Evolutionary conservation across 2,329 filamentous ascomycete genomes (phyloP).

Genomic region (Zalaria sp.): DNA sequence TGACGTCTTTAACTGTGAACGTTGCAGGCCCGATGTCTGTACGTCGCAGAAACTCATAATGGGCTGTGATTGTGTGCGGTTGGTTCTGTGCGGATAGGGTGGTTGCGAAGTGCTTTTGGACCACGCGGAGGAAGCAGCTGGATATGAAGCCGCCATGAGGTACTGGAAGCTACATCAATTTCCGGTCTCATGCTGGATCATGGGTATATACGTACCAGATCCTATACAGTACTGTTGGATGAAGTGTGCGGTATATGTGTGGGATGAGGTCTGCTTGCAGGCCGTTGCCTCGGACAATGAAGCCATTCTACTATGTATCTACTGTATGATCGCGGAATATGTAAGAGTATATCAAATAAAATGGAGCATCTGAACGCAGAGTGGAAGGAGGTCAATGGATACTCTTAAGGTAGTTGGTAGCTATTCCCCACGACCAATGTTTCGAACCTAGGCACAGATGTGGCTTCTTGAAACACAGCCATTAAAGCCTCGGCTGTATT

Average conservation of each 20-base stretch:
- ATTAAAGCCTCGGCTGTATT: too few species aligned
- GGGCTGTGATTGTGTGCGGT: slow-evolving; percentile 49
- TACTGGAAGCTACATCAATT: slow-evolving; percentile 28
- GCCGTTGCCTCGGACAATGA: slow-evolving; percentile 34
- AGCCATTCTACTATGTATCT: slow-evolving; percentile 13
- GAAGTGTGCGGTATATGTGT: slow-evolving; percentile 44
- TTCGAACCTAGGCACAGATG: too few species aligned
- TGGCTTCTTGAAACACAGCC: too few species aligned
- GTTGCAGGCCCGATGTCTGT: slow-evolving; percentile 43
- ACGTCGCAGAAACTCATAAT: slow-evolving; percentile 51
- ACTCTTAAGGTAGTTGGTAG: too few species aligned
- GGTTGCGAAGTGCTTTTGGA: slow-evolving; percentile 42
- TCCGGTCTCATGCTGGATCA: neutral
- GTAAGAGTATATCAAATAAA: too few species aligned
- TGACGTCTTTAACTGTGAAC: slow-evolving; percentile 47
- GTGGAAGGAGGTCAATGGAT: too few species aligned
- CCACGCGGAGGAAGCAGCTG: slow-evolving; percentile 45
- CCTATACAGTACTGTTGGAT: slow-evolving; percentile 51
- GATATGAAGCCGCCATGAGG: slow-evolving; percentile 60
- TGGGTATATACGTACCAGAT: slow-evolving; percentile 30
- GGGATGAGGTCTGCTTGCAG: slow-evolving; percentile 34
- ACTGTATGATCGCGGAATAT: too few species aligned
- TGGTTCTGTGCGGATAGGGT: slow-evolving; percentile 44
- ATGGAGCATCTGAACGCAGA: too few species aligned
- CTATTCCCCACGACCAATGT: too few species aligned